These are phyloP conservation scores for Podospora didyma DNA, from an alignment of 495 filamentous ascomycete species.

Conservation along the genomic window DNA sequence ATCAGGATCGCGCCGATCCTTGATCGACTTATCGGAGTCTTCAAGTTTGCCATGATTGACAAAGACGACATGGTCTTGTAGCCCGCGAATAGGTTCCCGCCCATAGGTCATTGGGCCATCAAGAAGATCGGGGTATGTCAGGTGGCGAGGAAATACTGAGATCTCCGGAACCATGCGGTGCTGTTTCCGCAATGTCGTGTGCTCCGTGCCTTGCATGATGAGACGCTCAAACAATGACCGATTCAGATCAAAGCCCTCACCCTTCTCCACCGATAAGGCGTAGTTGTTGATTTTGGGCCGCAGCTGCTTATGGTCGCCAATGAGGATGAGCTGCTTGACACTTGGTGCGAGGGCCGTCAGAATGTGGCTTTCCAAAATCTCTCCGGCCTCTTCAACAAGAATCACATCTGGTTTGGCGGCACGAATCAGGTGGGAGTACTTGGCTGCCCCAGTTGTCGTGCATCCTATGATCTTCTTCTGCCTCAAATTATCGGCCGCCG, in stretches of 20 bases:
- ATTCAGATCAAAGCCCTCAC: slow-evolving; percentile 67
- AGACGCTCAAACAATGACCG: slow-evolving; percentile 69
- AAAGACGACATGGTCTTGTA: slow-evolving; percentile 62
- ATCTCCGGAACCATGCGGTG: slow-evolving; percentile 72
- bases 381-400: slow-evolving; percentile 75
- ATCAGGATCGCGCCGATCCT: slow-evolving; percentile 50
- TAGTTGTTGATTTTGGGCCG: slow-evolving; percentile 68
- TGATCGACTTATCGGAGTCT: slow-evolving; percentile 30
- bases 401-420: slow-evolving; percentile 50
- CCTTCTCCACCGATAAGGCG: slow-evolving; percentile 60
- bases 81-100: slow-evolving; percentile 51
- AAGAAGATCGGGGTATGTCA: slow-evolving; percentile 62
- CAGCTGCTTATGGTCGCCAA: slow-evolving; percentile 77
- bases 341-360: slow-evolving; percentile 56
- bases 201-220: slow-evolving; percentile 49
- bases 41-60: slow-evolving; percentile 60
- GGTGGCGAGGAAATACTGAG: slow-evolving; percentile 51
- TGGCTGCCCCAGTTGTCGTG: slow-evolving; percentile 73
- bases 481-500: slow-evolving; percentile 41
- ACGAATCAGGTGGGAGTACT: slow-evolving; percentile 50
- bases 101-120: slow-evolving; percentile 53
- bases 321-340: slow-evolving; percentile 66
- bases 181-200: slow-evolving; percentile 57
- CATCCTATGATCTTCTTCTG: slow-evolving; percentile 65
- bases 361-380: slow-evolving; percentile 70